Conservation (phyloP, 371 early-diverging fungal genomes). For the Mucor circinelloides region DNA sequence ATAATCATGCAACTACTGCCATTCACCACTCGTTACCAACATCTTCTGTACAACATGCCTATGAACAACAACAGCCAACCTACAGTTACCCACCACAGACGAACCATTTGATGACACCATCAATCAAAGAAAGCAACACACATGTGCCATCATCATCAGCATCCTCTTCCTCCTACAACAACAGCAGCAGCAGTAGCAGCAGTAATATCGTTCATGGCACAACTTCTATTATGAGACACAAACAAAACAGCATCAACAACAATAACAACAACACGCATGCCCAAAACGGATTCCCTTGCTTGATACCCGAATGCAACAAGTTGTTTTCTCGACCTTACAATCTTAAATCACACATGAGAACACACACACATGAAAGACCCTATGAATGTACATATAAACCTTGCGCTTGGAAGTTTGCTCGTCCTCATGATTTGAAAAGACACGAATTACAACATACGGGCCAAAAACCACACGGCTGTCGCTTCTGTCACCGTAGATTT, state of each 20-base stretch:
- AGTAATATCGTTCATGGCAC: background rate
- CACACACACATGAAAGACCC: background rate
- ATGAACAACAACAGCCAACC: background rate
- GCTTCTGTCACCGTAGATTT: slow-evolving; percentile 60
- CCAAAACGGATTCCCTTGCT: background rate
- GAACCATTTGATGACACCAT: background rate
- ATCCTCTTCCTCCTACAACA: background rate
- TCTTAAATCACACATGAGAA: slow-evolving; percentile 2
- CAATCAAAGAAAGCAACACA: background rate
- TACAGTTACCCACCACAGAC: background rate
- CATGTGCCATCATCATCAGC: background rate
- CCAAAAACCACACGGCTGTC: slow-evolving; percentile 63
- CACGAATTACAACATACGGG: slow-evolving; percentile 79
- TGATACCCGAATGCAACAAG: background rate
- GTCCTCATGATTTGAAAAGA: slow-evolving; percentile 76
- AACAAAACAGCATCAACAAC: background rate
- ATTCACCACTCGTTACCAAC: background rate
- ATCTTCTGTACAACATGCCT: background rate
- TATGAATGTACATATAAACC: background rate
- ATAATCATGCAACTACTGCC: background rate
- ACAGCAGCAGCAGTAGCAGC: background rate
- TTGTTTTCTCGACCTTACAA: background rate
- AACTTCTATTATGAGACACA: background rate
- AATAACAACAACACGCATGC: background rate
- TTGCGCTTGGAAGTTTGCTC: slow-evolving; percentile 5